These are phyloP conservation scores for Stagonosporopsis rhizophila DNA, from an alignment of 2,329 filamentous ascomycete genomes.

Conservation along the genomic window DNA sequence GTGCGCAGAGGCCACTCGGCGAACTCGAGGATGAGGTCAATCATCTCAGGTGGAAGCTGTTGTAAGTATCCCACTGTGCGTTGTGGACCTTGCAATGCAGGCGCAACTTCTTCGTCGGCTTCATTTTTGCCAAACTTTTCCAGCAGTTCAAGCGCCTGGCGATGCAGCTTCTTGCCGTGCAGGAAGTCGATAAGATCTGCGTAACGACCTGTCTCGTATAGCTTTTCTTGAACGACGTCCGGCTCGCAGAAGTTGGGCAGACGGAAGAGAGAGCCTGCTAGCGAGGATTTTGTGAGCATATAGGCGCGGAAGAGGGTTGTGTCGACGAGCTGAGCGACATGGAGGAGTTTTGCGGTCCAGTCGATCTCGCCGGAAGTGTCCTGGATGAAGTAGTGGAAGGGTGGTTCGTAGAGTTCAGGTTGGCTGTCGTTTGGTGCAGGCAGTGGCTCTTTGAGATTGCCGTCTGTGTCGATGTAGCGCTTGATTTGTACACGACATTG, in stretches of 20 bases:
- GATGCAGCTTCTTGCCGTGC: slow-evolving; percentile 91
- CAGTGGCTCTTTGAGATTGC: slow-evolving; percentile 64
- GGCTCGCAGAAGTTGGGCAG: slow-evolving; percentile 98
- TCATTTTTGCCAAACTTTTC: slow-evolving; percentile 75
- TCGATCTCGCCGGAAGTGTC: slow-evolving; percentile 51
- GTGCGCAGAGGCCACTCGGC: slow-evolving; percentile 83
- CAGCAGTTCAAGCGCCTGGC: slow-evolving; percentile 82
- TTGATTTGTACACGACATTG: slow-evolving; percentile 76
- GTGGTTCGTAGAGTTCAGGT: slow-evolving; percentile 47
- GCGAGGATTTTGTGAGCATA: slow-evolving; percentile 86
- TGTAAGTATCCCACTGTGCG: slow-evolving; percentile 91
- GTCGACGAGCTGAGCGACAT: slow-evolving; percentile 85
- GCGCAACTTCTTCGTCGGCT: slow-evolving; percentile 54
- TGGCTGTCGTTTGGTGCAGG: slow-evolving; percentile 53
- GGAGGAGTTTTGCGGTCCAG: slow-evolving; percentile 73
- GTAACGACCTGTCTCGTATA: slow-evolving; percentile 87
- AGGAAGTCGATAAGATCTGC: slow-evolving; percentile 97
- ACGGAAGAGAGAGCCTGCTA: slow-evolving; percentile 89
- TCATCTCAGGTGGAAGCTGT: slow-evolving; percentile 82
- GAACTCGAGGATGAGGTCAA: slow-evolving; percentile 90
- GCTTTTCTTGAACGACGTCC: slow-evolving; percentile 89
- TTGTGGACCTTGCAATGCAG: slow-evolving; percentile 77
- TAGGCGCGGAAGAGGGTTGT: slow-evolving; percentile 94
- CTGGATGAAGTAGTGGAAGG: slow-evolving; percentile 54
- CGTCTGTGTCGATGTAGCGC: slow-evolving; percentile 66